Base-by-base conservation (phyloP, 164 flowering plant genomes). In the Paratinospora sagittata region DNA sequence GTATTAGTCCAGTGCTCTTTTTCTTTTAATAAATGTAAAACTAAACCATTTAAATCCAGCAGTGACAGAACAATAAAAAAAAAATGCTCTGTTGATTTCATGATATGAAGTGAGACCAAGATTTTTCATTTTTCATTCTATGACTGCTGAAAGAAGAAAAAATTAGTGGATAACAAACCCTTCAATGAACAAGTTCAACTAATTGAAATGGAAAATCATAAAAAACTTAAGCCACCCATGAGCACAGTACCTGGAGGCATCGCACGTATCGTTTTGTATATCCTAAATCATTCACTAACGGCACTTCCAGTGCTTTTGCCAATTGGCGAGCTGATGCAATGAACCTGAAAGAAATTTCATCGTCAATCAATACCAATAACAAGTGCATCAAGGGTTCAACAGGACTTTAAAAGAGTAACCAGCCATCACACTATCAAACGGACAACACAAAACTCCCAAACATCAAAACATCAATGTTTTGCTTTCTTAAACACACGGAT, bases 251-350 rank as follows among this genome's bases (percentile, higher is more conserved):
- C 99, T 96, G 99, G 70, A 96, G 96, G 79, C 99, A 96, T 16
- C 99, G 87, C 23, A 96, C 96, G 68, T 96, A 96, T 96, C 99
- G 84, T 83, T 96, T 96, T n/a, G 99, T 96, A 77, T 96, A 96
- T 67, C 99, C 99, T 73, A 96, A 82, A 80, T 96, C 99, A 83
- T 96, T 96, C 43, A 96, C 99, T 71, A 93, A 77, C 19, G 99
- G 99, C 63, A 91, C 98, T 82, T 96, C 99, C 87, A 96, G 79
- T n/a, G 97, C 88, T 81, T 96, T 96, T 43, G 97, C 96, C 74
- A 81, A 76, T 63, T 81, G 81, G 60, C 80, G 80, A 63, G 84
- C 82, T 27, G 80, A 78, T 64, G 78, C 71, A 75, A 77, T 80
- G 84, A 89, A 89, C 88, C 94, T 89, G 76, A 62, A 79, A 47